phyloP scores from a whole-genome alignment of 129 eudicot species.

The Centrapalus pauciflorus region DNA sequence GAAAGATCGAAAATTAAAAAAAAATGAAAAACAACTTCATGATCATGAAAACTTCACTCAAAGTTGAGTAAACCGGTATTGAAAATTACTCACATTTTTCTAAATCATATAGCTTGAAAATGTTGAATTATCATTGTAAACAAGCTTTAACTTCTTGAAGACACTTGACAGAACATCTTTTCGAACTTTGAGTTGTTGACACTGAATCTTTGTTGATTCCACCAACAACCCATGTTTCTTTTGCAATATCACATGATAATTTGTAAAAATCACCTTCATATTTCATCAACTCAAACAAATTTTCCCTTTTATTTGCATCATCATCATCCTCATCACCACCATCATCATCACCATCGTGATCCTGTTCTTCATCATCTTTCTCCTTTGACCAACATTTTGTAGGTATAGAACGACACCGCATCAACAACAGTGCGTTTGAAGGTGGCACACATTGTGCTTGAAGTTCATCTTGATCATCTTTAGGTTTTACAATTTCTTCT shows the following conservation, averaged over 20 bases:
- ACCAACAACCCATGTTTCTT: conserved; percentile 91
- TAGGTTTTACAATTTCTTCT: conserved; percentile 7
- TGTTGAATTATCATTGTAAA: conserved; percentile 14
- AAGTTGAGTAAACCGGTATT: too few relatives aligned
- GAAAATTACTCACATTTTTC: too few relatives aligned
- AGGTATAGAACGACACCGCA: conserved; percentile 86
- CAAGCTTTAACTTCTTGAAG: conserved; percentile 34
- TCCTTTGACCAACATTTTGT: conserved; percentile 60
- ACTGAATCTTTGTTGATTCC: conserved; percentile 42
- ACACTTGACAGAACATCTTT: conserved; percentile 41
- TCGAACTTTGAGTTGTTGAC: conserved; percentile 60
- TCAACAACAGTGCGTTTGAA: conserved; percentile 70
- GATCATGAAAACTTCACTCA: too few relatives aligned
- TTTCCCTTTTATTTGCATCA: conserved; percentile 30
- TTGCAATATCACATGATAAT: conserved; percentile 67
- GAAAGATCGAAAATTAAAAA: too few relatives aligned
- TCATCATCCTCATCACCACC: conserved; percentile 15
- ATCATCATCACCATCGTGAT: not conserved
- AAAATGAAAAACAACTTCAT: too few relatives aligned
- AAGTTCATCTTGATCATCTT: not conserved
- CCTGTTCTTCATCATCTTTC: conserved; percentile 28
- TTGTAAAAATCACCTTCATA: conserved; percentile 66
- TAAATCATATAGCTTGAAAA: too few relatives aligned
- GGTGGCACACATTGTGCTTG: conserved; percentile 51
- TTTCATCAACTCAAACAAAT: conserved; percentile 48